phyloP scores from a whole-genome alignment of 176 grass and related monocot genomes.

The Aegilops longissima region DNA sequence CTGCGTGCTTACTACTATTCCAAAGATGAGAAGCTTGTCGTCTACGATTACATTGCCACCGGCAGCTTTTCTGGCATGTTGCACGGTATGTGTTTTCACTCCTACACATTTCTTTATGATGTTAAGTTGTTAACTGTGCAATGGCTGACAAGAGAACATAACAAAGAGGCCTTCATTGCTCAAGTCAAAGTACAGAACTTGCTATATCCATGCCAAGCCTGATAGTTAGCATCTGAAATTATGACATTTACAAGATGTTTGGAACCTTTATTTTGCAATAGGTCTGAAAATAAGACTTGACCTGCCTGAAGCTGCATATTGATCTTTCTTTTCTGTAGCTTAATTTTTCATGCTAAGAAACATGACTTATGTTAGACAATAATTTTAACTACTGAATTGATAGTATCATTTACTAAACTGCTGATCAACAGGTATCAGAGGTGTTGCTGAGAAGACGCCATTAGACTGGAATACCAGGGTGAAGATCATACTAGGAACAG shows the following conservation, averaged over 20 bases:
- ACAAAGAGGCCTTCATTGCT: background rate
- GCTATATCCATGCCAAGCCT: slow-evolving; percentile 3
- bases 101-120: slow-evolving; percentile 8
- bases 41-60: slow-evolving; percentile 69
- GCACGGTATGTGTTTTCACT: slow-evolving; percentile 68
- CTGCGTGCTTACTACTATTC: slow-evolving; percentile 98
- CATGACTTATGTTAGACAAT: background rate
- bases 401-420: background rate
- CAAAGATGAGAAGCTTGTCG: slow-evolving; percentile 96
- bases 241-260: background rate
- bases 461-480: slow-evolving; percentile 85
- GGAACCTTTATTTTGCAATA: background rate
- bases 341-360: background rate
- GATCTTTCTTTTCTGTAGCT: slow-evolving; percentile 9
- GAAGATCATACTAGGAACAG: slow-evolving; percentile 77
- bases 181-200: background rate
- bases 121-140: background rate
- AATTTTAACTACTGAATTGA: background rate
- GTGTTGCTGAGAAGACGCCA: slow-evolving; percentile 49
- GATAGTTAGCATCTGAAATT: background rate
- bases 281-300: background rate
- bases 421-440: slow-evolving; percentile 52
- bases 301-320: slow-evolving; percentile 11
- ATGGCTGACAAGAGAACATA: background rate
- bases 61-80: slow-evolving; percentile 69